Percentiles rank a stretch among this genome's conserved stretches.
phyloP scores from a whole-genome alignment of 768 basidiomycete species.

The Russula dissimulans region DNA sequence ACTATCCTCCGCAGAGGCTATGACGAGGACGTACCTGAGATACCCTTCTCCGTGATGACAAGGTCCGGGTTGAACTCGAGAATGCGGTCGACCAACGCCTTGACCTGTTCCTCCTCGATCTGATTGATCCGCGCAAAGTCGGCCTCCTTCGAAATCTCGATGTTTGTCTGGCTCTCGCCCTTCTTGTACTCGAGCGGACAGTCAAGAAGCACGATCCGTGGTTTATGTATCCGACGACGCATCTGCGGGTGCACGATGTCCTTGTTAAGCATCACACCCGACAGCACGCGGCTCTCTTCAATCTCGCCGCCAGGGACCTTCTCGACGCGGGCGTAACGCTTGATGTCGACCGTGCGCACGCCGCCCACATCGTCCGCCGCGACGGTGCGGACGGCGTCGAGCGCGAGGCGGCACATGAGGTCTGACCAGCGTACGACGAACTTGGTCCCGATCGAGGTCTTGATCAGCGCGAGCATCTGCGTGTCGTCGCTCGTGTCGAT shows the following conservation, averaged over 20 bases:
- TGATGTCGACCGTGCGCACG: conserved; percentile 90
- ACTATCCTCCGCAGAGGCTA: background rate
- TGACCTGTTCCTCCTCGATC: conserved; percentile 97
- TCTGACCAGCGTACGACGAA: conserved; percentile 95
- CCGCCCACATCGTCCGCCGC: conserved; percentile 65
- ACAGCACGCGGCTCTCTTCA: conserved; percentile 79
- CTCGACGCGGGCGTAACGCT: conserved; percentile 95
- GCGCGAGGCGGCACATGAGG: conserved; percentile 92
- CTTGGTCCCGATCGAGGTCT: conserved; percentile 97
- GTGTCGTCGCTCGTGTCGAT: conserved; percentile 79
- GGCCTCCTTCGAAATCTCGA: conserved; percentile 89
- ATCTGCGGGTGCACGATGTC: conserved; percentile 97
- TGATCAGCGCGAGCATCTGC: conserved; percentile 95
- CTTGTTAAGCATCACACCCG: conserved; percentile 96
- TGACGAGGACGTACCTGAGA: conserved; percentile 60
- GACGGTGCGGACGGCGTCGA: conserved; percentile 87
- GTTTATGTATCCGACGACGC: conserved; percentile 84
- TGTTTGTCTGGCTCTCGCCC: conserved; percentile 96
- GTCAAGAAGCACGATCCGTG: conserved; percentile 81
- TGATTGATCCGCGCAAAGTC: conserved; percentile 91
- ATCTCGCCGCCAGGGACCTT: conserved; percentile 98
- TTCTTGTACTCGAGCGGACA: conserved; percentile 99
- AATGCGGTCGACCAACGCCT: conserved; percentile 72
- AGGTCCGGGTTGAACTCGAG: conserved; percentile 93
- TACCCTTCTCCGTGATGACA: conserved; percentile 94